Percentiles rank a stretch among this genome's conserved stretches.
phyloP scores from a whole-genome alignment of 1,139 yeast genomes.

The Saccharomyces hybrid region DNA sequence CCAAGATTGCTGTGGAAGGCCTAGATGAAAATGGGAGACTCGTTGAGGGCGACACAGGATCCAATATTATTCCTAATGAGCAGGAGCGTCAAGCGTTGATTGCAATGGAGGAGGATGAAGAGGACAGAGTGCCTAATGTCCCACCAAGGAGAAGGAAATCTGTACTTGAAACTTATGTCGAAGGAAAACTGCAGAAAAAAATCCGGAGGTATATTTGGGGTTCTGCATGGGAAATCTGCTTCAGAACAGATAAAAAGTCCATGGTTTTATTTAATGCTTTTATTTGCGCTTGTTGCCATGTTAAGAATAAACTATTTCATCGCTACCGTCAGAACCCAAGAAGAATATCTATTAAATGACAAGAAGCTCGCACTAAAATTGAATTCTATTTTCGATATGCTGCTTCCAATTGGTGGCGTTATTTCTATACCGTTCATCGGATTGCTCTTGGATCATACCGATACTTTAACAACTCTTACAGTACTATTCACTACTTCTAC shows the following conservation, averaged over 20 bases:
- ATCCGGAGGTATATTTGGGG: constrained; percentile 78
- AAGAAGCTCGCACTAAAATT: constrained; percentile 48
- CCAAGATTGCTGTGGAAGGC: constrained; percentile 58
- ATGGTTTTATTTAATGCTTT: constrained; percentile 73
- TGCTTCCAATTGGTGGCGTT: constrained; percentile 82
- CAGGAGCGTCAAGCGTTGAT: constrained; percentile 29
- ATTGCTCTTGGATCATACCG: constrained; percentile 62
- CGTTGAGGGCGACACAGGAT: constrained; percentile 30
- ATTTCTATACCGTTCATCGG: constrained; percentile 84
- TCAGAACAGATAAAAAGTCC: constrained; percentile 58
- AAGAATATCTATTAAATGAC: constrained; percentile 54
- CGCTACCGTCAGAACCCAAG: constrained; percentile 78
- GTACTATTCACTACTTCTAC: constrained; percentile 50
- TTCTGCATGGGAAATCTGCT: constrained; percentile 59
- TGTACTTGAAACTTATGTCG: constrained; percentile 56
- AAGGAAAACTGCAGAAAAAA: constrained; percentile 44
- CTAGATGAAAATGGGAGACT: constrained; percentile 46
- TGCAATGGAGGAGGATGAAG: constrained; percentile 12
- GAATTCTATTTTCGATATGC: constrained; percentile 73
- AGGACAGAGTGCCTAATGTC: constrained; percentile 12
- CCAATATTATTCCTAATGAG: constrained; percentile 25
- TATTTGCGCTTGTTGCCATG: constrained; percentile 81
- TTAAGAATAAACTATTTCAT: constrained; percentile 84
- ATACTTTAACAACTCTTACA: constrained; percentile 51
- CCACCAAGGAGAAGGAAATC: constrained; percentile 35